Evolutionary conservation across 441 rosid genomes (phyloP).

Genomic region (Pelargonium fulgidum): DNA sequence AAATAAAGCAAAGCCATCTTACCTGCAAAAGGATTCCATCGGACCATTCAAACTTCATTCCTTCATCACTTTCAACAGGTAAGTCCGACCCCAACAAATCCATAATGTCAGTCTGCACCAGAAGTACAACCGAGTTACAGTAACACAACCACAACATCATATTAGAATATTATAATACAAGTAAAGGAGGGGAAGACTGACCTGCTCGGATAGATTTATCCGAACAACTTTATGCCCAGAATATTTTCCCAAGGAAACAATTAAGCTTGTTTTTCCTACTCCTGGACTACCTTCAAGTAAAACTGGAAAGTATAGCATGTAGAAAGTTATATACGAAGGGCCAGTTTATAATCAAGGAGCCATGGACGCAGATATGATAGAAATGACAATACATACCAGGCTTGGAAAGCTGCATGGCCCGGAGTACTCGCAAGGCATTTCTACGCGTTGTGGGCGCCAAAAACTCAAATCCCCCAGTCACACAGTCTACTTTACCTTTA

Average conservation of each 20-base stretch:
- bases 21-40: constrained; percentile 96
- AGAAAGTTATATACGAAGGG: constrained; percentile 13
- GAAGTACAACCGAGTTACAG: constrained; percentile 20
- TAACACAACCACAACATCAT: not conserved
- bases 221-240: constrained; percentile 98
- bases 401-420: constrained; percentile 95
- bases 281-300: constrained; percentile 99
- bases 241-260: constrained; percentile 82
- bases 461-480: constrained; percentile 71
- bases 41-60: constrained; percentile 96
- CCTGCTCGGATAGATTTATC: constrained; percentile 98
- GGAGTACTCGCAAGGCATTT: constrained; percentile 81
- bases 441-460: constrained; percentile 81
- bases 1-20: constrained; percentile 6
- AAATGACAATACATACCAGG: constrained; percentile 52
- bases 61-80: constrained; percentile 82
- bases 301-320: constrained; percentile 42
- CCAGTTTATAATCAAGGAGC: not conserved
- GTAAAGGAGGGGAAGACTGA: constrained; percentile 20
- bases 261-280: constrained; percentile 96
- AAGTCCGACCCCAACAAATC: constrained; percentile 96
- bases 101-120: constrained; percentile 94
- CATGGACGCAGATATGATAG: constrained; percentile 1
- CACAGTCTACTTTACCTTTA: constrained; percentile 41
- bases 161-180: not conserved